Evolutionary conservation across 2,329 filamentous ascomycete genomes (phyloP), one percentile per base, ranked within the genome.

Genomic region (Sporothrix curviconia): DNA sequence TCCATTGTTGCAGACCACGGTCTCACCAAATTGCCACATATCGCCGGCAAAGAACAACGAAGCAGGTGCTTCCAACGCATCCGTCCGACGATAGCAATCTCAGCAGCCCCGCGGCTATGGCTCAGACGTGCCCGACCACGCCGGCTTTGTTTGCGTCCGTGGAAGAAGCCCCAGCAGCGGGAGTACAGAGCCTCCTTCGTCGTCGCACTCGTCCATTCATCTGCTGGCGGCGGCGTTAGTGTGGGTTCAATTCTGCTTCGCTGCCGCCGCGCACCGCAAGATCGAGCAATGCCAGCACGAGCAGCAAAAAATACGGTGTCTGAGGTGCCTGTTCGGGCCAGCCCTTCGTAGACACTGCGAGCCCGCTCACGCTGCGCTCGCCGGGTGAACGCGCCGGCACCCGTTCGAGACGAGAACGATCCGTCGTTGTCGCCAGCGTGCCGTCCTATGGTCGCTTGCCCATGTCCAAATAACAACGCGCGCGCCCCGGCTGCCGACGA

Each of bases 1-100:
- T 83, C 80, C 1, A 75, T 80, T 47, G 78, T 83, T 2, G 68
- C 76, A 53, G 80, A 83, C 58, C 75, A 80, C 46, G n/a, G 78
- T 78, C 0, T 80, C 79, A 0, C 77, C 78, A 1, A 34, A n/a
- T n/a, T n/a, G 64, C 59, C 60, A 64, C 30, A 63, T 67, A 12
- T 62, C 64, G 6, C 65, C 66, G 6, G 61, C 66, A 1, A 7
- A 47, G 17, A 19, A 34, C 8, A 25, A 36, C 8, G 51, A 56
- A 34, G 22, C 37, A 2, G 34, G 25, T 15, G 34, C 19, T n/a
- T 43, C 50, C n/a, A 37, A 30, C 11, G n/a, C 40, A 3, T 34
- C 51, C 1, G 14, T 52, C 7, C n/a, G 39, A 49, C 22, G 50
- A 49, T 28, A 42, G 34, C 15, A 52, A 34, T 22, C 24, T 36